Percentiles rank a stretch among this genome's conserved stretches.
These are phyloP conservation scores for Cyclanthera cordifolia DNA, from an alignment of 306 rosid genomes.

Conservation along the genomic window DNA sequence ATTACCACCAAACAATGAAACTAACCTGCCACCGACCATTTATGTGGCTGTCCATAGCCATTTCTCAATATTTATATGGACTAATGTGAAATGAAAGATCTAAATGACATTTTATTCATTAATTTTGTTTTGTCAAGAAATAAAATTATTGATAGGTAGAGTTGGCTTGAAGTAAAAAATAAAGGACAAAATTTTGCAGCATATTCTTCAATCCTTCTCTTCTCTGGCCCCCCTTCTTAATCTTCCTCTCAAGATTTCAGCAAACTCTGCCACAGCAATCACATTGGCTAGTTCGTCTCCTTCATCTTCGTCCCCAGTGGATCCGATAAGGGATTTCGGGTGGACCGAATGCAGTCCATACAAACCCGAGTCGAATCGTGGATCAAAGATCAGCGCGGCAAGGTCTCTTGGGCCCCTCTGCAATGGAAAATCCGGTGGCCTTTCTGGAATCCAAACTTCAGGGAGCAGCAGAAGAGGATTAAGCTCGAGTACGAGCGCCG, in stretches of 20 bases:
- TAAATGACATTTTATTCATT: too few relatives aligned
- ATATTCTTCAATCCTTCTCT: background rate
- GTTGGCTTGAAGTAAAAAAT: background rate
- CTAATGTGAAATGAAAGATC: too few relatives aligned
- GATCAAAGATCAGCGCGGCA: constrained; percentile 64
- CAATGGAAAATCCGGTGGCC: constrained; percentile 95
- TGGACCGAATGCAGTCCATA: constrained; percentile 48
- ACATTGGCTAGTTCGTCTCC: background rate
- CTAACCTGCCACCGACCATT: too few relatives aligned
- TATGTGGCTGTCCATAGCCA: too few relatives aligned
- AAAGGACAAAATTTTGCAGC: background rate
- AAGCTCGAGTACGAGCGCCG: constrained; percentile 65
- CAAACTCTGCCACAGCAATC: background rate
- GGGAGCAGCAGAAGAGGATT: constrained; percentile 61
- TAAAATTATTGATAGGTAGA: background rate
- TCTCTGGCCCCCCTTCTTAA: background rate
- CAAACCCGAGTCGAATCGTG: constrained; percentile 87
- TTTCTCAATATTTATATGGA: too few relatives aligned
- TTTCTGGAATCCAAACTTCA: constrained; percentile 28
- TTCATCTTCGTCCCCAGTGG: background rate
- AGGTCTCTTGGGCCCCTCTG: constrained; percentile 80
- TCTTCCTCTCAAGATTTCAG: background rate
- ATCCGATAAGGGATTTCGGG: constrained; percentile 6
- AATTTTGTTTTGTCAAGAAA: too few relatives aligned
- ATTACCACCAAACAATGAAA: too few relatives aligned